phyloP scores from a whole-genome alignment of 768 basidiomycete genomes.

The Solioccasus polychromus region DNA sequence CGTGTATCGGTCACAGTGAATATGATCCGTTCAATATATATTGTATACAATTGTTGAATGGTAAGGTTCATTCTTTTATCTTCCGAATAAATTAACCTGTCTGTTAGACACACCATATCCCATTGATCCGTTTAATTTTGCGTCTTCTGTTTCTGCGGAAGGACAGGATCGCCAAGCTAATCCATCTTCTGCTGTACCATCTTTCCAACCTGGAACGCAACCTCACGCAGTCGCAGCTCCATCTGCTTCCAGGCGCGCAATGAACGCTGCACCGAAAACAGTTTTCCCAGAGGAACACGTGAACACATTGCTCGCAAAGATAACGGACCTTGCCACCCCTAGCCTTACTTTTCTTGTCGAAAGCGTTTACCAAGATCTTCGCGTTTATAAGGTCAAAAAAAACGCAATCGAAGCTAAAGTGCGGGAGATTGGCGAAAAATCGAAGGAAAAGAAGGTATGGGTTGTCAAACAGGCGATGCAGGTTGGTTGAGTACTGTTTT shows the following conservation, averaged over 20 bases:
- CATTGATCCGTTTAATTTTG: constrained; percentile 76
- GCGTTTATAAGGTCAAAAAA: constrained; percentile 74
- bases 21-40: constrained; percentile 73
- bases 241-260: constrained; percentile 26
- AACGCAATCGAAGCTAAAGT: constrained; percentile 81
- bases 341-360: constrained; percentile 70
- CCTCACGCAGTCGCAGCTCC: constrained; percentile 12
- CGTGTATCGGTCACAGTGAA: constrained; percentile 58
- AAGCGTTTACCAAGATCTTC: constrained; percentile 66
- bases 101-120: constrained; percentile 64
- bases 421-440: constrained; percentile 72
- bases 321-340: constrained; percentile 55
- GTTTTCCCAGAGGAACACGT: constrained; percentile 69
- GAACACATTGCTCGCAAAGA: constrained; percentile 58
- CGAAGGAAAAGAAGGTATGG: constrained; percentile 73
- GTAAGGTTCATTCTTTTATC: constrained; percentile 39
- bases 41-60: constrained; percentile 80
- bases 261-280: constrained; percentile 43
- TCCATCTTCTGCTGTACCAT: constrained; percentile 45
- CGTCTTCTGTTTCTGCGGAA: constrained; percentile 47
- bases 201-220: constrained; percentile 40
- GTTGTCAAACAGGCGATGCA: constrained; percentile 44
- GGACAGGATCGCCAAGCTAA: constrained; percentile 23
- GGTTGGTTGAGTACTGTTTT: constrained; percentile 1
- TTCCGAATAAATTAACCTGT: constrained; percentile 1